Evolutionary conservation across 2,329 filamentous ascomycete species (phyloP).

Genomic region (Trichoderma atrobrunneum): DNA sequence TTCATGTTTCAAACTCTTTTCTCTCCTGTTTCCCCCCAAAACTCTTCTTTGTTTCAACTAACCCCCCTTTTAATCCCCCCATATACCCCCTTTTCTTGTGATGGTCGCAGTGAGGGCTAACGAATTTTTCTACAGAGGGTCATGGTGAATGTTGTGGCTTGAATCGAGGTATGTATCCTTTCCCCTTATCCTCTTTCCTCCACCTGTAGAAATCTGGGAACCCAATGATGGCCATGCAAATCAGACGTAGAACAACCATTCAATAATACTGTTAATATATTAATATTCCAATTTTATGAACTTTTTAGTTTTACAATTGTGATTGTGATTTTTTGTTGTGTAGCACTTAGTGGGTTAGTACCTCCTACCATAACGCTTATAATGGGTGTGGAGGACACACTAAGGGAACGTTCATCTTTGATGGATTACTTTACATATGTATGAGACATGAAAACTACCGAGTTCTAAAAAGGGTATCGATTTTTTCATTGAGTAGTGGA

Average conservation of each 20-base stretch:
- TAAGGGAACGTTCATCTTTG: not conserved
- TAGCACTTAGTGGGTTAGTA: no score
- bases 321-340: not conserved
- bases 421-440: conserved; percentile 8
- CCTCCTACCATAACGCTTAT: no score
- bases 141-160: conserved; percentile 20
- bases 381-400: not conserved
- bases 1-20: conserved; percentile 7
- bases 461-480: conserved; percentile 30
- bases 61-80: not conserved
- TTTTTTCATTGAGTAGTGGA: conserved; percentile 27
- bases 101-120: conserved; percentile 28
- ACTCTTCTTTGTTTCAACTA: conserved; percentile 5
- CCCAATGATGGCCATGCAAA: not conserved
- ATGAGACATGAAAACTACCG: conserved; percentile 15
- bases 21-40: not conserved
- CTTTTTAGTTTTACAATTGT: not conserved
- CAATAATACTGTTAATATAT: not conserved
- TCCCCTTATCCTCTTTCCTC: not conserved
- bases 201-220: not conserved
- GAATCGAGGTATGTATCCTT: conserved; percentile 29
- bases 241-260: not conserved
- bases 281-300: not conserved
- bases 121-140: conserved; percentile 22
- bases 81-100: conserved; percentile 20